Percentiles rank a stretch among this genome's conserved stretches.
These are phyloP conservation scores for Lippia alba DNA, from an alignment of 305 asterid species.

Conservation along the genomic window DNA sequence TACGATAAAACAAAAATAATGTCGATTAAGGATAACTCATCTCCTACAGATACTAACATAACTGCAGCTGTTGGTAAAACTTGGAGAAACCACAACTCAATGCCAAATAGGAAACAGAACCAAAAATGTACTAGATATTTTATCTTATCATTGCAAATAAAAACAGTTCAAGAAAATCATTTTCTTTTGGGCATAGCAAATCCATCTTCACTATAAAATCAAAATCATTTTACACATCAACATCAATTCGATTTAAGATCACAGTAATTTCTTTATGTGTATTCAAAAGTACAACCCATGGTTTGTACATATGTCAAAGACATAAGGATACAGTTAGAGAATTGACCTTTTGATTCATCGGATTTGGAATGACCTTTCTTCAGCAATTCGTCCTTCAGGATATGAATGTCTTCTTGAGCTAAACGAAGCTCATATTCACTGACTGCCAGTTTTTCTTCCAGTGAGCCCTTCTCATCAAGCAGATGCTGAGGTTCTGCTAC, in stretches of 20 bases:
- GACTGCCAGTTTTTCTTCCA: slow-evolving; percentile 67
- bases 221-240: background rate
- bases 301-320: slow-evolving; percentile 10
- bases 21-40: slow-evolving; percentile 16
- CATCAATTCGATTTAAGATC: background rate
- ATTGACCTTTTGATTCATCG: slow-evolving; percentile 49
- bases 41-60: background rate
- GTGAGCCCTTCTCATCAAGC: slow-evolving; percentile 67
- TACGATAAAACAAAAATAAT: slow-evolving; percentile 19
- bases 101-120: slow-evolving; percentile 2
- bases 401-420: slow-evolving; percentile 67
- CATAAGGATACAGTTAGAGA: slow-evolving; percentile 12
- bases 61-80: slow-evolving; percentile 2
- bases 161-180: background rate
- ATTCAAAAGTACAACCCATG: background rate
- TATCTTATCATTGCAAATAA: slow-evolving; percentile 5
- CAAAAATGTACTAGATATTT: slow-evolving; percentile 1
- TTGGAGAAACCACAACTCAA: slow-evolving; percentile 18
- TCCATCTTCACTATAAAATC: background rate
- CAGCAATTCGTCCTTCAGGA: slow-evolving; percentile 57
- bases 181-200: slow-evolving; percentile 18
- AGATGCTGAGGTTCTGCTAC: slow-evolving; percentile 73
- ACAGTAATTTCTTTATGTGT: background rate
- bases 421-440: slow-evolving; percentile 71
- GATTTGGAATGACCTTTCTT: slow-evolving; percentile 42